Base-by-base conservation (phyloP, 768 basidiomycete genomes). In the Nevesoporus exiguus region DNA sequence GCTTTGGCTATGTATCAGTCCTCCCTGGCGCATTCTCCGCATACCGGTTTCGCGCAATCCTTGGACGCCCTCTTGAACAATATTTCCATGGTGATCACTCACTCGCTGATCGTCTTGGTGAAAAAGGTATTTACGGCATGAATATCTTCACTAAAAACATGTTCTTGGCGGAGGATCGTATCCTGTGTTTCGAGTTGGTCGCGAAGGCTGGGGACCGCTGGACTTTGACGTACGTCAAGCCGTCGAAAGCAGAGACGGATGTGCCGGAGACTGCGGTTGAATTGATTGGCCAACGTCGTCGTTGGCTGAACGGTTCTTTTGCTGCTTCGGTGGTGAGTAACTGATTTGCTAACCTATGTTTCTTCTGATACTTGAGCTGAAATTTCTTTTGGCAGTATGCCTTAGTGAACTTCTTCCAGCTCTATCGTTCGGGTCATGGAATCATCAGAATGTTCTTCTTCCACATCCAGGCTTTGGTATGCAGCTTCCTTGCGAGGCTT, bases 271-370 rank as follows among this genome's bases (percentile, higher is more conserved):
- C 78, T n/a, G 93, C 93, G 8, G 81, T 85, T 10, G 95, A 98
- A 66, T 74, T 98, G 54, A 98, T 98, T 68, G 89, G 93, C 40
- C 95, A 98, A 70, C 88, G 95, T 69, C 85, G 95, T 58, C 88
- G 95, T 59, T 98, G 95, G 96, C 69, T 98, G 63, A 98, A 98
- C 66, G 95, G 96, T 47, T 95, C 93, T 9, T 96, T 97, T 61
- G 92, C 93, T 41, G 93, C 93, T 13, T 91, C 90, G 1, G 85
- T 93, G 39, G 90, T 90, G 68, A 69, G 86, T 80, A 25, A 58
- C 7, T 13, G 27, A 13, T 37, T 51, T 25, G 5, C 29, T 7
- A 34, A 44, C 17, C 24, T 8, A 14, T n/a, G 33, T 2, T 46
- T 22, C 1, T 19, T 48, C 9, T 24, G 22, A 33, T 27, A 22